Conservation (phyloP, 2,329 filamentous ascomycete species). For the Penicillium brasilianum region DNA sequence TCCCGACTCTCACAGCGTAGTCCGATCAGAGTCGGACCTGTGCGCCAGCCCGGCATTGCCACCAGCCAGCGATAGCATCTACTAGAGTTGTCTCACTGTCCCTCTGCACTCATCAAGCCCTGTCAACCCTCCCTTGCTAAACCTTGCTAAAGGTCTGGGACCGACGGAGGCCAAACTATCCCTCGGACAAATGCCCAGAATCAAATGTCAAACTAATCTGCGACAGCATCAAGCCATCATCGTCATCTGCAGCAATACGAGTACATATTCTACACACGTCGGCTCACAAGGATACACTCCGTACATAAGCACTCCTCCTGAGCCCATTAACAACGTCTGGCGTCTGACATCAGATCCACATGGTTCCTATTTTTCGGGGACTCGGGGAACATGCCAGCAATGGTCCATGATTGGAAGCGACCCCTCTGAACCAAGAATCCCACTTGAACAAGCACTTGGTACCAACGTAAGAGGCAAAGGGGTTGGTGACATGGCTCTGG, state of each 20-base stretch:
- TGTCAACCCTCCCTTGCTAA: neutral
- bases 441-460: neutral
- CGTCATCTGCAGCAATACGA: neutral
- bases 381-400: slow-evolving; percentile 6
- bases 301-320: neutral
- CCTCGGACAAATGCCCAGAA: neutral
- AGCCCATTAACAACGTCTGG: neutral
- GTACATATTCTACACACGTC: neutral
- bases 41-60: neutral
- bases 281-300: neutral
- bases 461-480: slow-evolving; percentile 12
- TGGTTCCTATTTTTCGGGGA: slow-evolving; percentile 21
- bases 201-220: neutral
- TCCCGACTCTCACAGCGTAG: slow-evolving; percentile 7
- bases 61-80: neutral
- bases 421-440: neutral
- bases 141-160: too few species aligned
- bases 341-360: slow-evolving; percentile 37
- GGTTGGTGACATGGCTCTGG: neutral
- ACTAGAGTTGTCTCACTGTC: neutral
- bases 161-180: too few species aligned
- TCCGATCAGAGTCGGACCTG: slow-evolving; percentile 11
- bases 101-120: neutral
- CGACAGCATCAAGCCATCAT: neutral
- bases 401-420: slow-evolving; percentile 9